Evolutionary conservation across 2,329 filamentous ascomycete genomes (phyloP).

Genomic region (Exophiala alcalophila): DNA sequence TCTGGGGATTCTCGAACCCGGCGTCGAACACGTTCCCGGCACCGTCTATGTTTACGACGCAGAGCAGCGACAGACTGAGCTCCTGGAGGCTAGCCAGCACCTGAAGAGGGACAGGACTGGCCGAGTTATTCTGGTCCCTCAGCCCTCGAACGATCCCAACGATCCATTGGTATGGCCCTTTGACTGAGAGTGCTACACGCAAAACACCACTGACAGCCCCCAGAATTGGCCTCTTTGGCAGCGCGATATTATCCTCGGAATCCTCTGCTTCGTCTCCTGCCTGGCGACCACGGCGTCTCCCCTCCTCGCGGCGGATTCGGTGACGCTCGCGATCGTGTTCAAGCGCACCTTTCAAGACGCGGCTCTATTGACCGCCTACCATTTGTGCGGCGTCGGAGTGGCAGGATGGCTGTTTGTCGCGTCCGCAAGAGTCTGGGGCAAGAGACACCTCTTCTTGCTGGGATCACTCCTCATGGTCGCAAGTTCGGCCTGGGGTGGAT

Average conservation of each 20-base stretch:
- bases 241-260: slow-evolving; percentile 74
- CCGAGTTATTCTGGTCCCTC: slow-evolving; percentile 79
- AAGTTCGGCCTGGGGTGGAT: slow-evolving; percentile 75
- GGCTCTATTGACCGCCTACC: slow-evolving; percentile 82
- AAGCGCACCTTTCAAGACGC: slow-evolving; percentile 66
- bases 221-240: slow-evolving; percentile 84
- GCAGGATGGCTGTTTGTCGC: slow-evolving; percentile 84
- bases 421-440: slow-evolving; percentile 85
- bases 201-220: slow-evolving; percentile 16
- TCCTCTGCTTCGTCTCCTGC: slow-evolving; percentile 76
- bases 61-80: slow-evolving; percentile 24
- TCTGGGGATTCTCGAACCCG: slow-evolving; percentile 29
- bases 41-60: slow-evolving; percentile 30
- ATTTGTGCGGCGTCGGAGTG: slow-evolving; percentile 76
- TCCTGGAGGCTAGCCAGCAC: slow-evolving; percentile 36
- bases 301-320: slow-evolving; percentile 82
- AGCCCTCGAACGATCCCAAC: slow-evolving; percentile 86
- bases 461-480: slow-evolving; percentile 71
- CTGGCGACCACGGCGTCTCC: slow-evolving; percentile 81
- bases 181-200: not conserved
- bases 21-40: slow-evolving; percentile 28
- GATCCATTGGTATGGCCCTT: slow-evolving; percentile 68
- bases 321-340: slow-evolving; percentile 71
- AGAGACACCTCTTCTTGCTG: slow-evolving; percentile 80
- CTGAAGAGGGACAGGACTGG: slow-evolving; percentile 73